Evolutionary conservation across 1,284 basidiomycete species (phyloP), one percentile per base, ranked within the genome.

Genomic region (Trichosporon coremiiforme): DNA sequence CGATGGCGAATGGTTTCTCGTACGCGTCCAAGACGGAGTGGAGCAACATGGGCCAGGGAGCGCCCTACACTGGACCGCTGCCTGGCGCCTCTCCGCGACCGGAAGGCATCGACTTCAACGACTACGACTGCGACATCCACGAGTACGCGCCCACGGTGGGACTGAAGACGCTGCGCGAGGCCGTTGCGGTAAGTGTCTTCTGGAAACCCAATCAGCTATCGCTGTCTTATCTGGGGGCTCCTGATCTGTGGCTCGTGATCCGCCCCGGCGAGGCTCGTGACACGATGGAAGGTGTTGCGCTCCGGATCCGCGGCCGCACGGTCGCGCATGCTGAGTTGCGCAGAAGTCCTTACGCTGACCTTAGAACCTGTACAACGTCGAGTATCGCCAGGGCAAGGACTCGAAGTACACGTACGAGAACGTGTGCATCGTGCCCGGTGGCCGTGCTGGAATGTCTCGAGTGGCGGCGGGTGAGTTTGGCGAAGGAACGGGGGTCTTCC

Each of bases 71-170:
- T 25, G 94, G 94, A 0, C 88, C 89, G 10, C 90, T 98, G 70
- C 92, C 92, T 1, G 88, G 89, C 65, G 91, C 90, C 1, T 87
- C 89, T 0, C 82, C 87, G 25, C 89, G 93, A 47, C 90, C 90
- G 0, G 86, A 86, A 4, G 85, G 85, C 5, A 83, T 86, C 67
- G 82, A 85, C 64, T 87, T 96, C 69, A 83, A 86, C 36, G 78
- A 88, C 25, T 91, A 93, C 79, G 62, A 47, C 25, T 17, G n/a
- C 63, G 55, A 65, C 50, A 90, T 92, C 50, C 86, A 95, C 77
- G 93, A 96, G 83, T 97, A 97, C 77, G 95, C 93, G 1, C 94
- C 95, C 0, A 96, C 94, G 1, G 93, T 93, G 0, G 95, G 95
- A 66, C 90, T 95, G 63, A 94, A 91, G 86, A 90, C 75, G 71